A percentile compares a stretch with the other conserved stretches of the same genome.
phyloP scores from a whole-genome alignment of 352 stramenopile species.

The Phytophthora chlamydospora region DNA sequence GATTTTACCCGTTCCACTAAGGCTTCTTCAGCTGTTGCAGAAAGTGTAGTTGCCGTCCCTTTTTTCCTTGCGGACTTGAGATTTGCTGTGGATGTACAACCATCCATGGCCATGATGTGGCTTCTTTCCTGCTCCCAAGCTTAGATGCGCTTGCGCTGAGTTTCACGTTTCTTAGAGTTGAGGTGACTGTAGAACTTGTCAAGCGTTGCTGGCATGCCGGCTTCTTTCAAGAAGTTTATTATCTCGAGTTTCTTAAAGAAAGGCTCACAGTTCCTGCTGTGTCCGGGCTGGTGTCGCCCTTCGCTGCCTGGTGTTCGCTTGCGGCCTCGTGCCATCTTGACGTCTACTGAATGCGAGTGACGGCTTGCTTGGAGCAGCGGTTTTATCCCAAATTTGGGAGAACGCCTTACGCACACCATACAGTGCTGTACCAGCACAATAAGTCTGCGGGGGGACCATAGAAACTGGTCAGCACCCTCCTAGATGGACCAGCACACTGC shows the following conservation, averaged over 20 bases:
- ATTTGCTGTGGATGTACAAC: not conserved
- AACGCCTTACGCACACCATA: no score
- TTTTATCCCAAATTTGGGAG: no score
- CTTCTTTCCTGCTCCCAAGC: not conserved
- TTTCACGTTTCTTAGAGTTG: not conserved
- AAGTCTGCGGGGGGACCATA: no score
- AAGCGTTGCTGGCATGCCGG: constrained; percentile 1
- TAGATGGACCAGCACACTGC: no score
- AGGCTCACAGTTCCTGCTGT: not conserved
- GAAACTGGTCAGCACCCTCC: no score
- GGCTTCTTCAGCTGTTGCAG: not conserved
- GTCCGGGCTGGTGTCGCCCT: not conserved
- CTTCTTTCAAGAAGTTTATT: constrained; percentile 1
- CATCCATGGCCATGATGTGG: not conserved
- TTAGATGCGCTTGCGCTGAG: constrained; percentile 5
- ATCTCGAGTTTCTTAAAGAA: constrained; percentile 7
- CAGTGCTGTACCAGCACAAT: no score
- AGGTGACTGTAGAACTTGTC: constrained; percentile 10
- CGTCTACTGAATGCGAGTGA: no score
- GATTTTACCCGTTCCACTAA: not conserved
- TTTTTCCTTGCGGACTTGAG: not conserved
- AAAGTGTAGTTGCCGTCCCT: constrained; percentile 1
- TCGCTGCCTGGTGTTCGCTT: not conserved
- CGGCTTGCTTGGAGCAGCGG: no score
- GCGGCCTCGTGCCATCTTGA: constrained; percentile 7